Percentiles rank a stretch among this genome's conserved stretches.
phyloP scores from a whole-genome alignment of 2,329 filamentous ascomycete genomes.

The Aspergillus fumigatus region DNA sequence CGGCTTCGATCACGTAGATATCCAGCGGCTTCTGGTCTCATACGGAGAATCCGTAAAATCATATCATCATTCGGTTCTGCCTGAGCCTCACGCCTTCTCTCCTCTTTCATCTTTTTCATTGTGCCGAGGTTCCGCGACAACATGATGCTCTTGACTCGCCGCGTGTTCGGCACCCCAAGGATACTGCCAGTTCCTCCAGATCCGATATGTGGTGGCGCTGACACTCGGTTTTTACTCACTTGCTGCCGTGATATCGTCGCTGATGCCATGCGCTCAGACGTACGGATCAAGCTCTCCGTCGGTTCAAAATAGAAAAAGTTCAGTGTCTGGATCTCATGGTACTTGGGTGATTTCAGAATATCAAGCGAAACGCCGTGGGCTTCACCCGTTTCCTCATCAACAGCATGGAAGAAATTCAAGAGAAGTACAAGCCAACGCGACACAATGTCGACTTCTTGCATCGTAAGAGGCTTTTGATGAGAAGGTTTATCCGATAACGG shows the following conservation, averaged over 20 bases:
- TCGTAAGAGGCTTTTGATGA: constrained; percentile 72
- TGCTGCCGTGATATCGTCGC: constrained; percentile 77
- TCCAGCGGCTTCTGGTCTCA: constrained; percentile 82
- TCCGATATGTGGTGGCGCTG: constrained; percentile 57
- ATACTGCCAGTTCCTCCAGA: constrained; percentile 40
- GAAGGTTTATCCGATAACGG: constrained; percentile 94
- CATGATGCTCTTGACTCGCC: constrained; percentile 71
- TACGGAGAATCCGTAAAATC: constrained; percentile 89
- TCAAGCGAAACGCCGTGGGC: constrained; percentile 85
- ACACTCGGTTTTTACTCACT: constrained; percentile 61
- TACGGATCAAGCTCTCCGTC: constrained; percentile 84
- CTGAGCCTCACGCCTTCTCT: constrained; percentile 91
- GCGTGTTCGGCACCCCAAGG: constrained; percentile 45
- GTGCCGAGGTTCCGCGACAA: constrained; percentile 90
- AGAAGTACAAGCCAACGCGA: constrained; percentile 91
- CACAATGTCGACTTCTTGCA: constrained; percentile 88
- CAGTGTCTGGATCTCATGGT: constrained; percentile 90
- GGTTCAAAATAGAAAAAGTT: constrained; percentile 99
- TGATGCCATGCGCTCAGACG: constrained; percentile 92
- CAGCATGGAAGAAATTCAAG: constrained; percentile 91
- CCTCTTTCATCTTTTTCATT: constrained; percentile 92
- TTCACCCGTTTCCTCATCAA: constrained; percentile 76
- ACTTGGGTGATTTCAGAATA: constrained; percentile 93
- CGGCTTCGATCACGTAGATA: constrained; percentile 88
- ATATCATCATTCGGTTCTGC: constrained; percentile 97